Evolutionary conservation across 1,284 basidiomycete species (phyloP), one percentile per base, ranked within the genome.

Genomic region (Abortiporus biennis): DNA sequence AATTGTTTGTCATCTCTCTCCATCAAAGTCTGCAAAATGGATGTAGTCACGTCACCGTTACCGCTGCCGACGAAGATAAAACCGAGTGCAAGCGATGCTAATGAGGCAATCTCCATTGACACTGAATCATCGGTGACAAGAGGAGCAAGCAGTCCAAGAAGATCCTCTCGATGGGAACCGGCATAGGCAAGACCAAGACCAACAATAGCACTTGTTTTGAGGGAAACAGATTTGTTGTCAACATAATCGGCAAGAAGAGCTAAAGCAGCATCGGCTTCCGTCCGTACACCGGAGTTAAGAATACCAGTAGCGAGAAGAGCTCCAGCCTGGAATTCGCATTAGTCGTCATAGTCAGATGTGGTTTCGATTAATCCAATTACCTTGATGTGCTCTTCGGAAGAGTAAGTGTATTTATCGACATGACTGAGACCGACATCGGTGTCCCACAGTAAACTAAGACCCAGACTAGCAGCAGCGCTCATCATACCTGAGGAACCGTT

Each of bases 391-490:
- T 99, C 96, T 56, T 99, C 95, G 6, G 86, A 69, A 0, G 92
- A 93, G 65, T 99, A 99, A 3, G 94, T 92, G 68, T 97, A 99
- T 66, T 94, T 97, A 73, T 99, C 96, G 52, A 98, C 87, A 55
- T 95, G 90, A 60, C 84, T 87, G 44, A 99, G 74, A 56, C 96
- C 96, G 45, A 87, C 77, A 47, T 99, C 96, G 21, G 92, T 92
- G 63, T 99, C 94, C 96, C 96, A 99, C 2, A 99, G 72, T 53
- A 98, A 69, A 63, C 87, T 89, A 45, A 99, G 74, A 37, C 96
- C 96, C 41, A 98, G 76, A 47, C 90, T 94, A 2, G 96, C 96
- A 16, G 95, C 81, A 15, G 96, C 96, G 50, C 90, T 93, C 74
- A 96, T 83, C 92, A 97, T 98, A 45, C 92, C 92, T 87, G 38